Conservation (phyloP, 345 rosid species). For the Euphorbia lathyris region DNA sequence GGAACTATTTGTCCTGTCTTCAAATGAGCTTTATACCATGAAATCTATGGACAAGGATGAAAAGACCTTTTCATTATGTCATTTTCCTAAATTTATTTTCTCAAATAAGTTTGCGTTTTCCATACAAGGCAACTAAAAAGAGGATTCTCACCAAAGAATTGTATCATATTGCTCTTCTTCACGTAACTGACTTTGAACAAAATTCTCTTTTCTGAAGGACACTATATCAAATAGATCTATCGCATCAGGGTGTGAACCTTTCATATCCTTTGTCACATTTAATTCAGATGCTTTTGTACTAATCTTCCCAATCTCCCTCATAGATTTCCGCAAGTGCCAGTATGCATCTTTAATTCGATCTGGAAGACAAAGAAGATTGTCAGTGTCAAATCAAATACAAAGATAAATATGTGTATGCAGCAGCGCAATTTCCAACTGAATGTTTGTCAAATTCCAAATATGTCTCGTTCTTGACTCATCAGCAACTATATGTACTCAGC, state of each 20-base stretch:
- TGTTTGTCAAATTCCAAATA: too few species aligned
- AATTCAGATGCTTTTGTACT: conserved; percentile 25
- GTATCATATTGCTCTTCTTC: conserved; percentile 58
- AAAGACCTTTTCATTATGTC: background rate
- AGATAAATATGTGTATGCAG: background rate
- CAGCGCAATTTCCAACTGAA: background rate
- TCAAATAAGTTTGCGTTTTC: background rate
- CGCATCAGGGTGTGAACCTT: conserved; percentile 26
- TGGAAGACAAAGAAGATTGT: conserved; percentile 20
- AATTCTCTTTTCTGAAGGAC: conserved; percentile 73
- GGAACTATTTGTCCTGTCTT: too few species aligned
- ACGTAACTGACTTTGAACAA: conserved; percentile 43
- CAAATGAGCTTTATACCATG: background rate
- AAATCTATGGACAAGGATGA: background rate
- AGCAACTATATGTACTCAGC: background rate
- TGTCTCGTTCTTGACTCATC: background rate
- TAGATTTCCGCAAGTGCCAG: conserved; percentile 66
- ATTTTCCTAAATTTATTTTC: background rate
- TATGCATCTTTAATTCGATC: conserved; percentile 69
- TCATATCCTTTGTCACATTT: conserved; percentile 23
- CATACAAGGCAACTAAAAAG: conserved; percentile 1
- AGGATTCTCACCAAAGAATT: conserved; percentile 61
- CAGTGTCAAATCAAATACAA: background rate
- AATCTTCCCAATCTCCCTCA: conserved; percentile 34
- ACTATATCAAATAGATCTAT: conserved; percentile 53